Conservation (phyloP, 73 alveolate genomes). For the Tetrahymena malaccensis region DNA sequence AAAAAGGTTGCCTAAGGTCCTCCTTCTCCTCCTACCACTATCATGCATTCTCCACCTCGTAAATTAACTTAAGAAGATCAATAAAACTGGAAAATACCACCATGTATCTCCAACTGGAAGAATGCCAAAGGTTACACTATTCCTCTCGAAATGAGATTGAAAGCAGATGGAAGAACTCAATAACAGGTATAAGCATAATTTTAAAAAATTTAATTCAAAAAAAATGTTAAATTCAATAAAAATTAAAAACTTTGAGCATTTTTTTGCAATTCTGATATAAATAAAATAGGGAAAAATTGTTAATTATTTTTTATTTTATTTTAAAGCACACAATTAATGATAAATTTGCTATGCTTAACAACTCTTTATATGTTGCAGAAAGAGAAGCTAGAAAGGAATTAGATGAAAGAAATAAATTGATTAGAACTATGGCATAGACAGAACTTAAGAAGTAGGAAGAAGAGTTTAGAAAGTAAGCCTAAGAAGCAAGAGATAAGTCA, state of each 20-base stretch:
- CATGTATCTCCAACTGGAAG: slow-evolving; percentile 98
- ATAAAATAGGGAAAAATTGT: no score
- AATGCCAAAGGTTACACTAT: slow-evolving; percentile 98
- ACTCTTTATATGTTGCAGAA: slow-evolving; percentile 80
- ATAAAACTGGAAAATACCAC: slow-evolving; percentile 97
- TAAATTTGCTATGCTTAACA: slow-evolving; percentile 82
- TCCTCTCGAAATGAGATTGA: slow-evolving; percentile 97
- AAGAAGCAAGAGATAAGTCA: slow-evolving; percentile 84
- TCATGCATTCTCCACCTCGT: slow-evolving; percentile 84
- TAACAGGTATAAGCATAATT: slow-evolving; percentile 8
- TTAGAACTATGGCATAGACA: slow-evolving; percentile 69
- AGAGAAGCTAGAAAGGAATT: slow-evolving; percentile 85
- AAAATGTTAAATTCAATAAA: no score
- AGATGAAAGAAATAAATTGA: slow-evolving; percentile 80
- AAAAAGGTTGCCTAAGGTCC: slow-evolving; percentile 75
- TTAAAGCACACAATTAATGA: slow-evolving; percentile 64
- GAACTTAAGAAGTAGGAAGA: slow-evolving; percentile 81
- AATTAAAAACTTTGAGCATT: no score
- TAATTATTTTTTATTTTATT: neutral
- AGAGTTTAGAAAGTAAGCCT: slow-evolving; percentile 80
- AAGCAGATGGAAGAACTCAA: slow-evolving; percentile 97
- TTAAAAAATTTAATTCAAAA: no score
- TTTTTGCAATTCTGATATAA: no score
- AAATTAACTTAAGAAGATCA: slow-evolving; percentile 88
- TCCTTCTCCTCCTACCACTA: slow-evolving; percentile 67